Conservation (phyloP, 2,329 filamentous ascomycete genomes). For the Emergomyces orientalis region DNA sequence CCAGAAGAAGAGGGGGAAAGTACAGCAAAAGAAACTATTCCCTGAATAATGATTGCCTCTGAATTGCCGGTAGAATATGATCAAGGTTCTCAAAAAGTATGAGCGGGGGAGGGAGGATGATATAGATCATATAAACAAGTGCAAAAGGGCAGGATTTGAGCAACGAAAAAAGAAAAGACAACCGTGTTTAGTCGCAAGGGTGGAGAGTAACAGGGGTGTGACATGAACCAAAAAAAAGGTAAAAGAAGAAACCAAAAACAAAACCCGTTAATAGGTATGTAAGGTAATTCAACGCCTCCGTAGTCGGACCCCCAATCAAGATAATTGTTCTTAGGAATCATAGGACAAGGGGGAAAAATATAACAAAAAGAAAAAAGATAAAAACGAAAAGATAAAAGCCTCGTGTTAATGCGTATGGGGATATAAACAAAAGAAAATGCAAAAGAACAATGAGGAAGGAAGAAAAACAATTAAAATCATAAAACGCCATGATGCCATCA, state of each 20-base stretch:
- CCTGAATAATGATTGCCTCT: not conserved
- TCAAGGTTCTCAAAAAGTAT: not conserved
- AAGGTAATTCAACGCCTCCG: conserved; percentile 4
- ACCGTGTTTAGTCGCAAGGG: conserved; percentile 13
- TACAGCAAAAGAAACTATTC: conserved; percentile 10
- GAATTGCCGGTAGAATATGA: not conserved
- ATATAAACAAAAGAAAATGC: not conserved
- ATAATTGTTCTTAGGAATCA: not conserved
- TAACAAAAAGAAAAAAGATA: not conserved
- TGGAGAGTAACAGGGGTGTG: conserved; percentile 12
- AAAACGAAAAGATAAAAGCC: not conserved
- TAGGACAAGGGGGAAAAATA: not conserved
- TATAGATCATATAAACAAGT: conserved; percentile 7
- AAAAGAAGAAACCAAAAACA: not conserved
- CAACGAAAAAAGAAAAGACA: conserved; percentile 9
- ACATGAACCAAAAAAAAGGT: conserved; percentile 12
- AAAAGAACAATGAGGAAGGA: not conserved
- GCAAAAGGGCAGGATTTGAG: not conserved
- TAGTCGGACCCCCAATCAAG: not conserved
- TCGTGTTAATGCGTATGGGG: conserved; percentile 6
- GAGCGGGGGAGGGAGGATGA: not conserved
- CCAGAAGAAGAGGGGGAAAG: conserved; percentile 8
- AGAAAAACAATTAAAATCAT: not conserved
- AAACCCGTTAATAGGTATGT: conserved; percentile 5
- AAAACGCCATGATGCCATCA: conserved; percentile 5